Evolutionary conservation across 176 grass and related monocot species (phyloP).

Genomic region (maize (Zea mays)): DNA sequence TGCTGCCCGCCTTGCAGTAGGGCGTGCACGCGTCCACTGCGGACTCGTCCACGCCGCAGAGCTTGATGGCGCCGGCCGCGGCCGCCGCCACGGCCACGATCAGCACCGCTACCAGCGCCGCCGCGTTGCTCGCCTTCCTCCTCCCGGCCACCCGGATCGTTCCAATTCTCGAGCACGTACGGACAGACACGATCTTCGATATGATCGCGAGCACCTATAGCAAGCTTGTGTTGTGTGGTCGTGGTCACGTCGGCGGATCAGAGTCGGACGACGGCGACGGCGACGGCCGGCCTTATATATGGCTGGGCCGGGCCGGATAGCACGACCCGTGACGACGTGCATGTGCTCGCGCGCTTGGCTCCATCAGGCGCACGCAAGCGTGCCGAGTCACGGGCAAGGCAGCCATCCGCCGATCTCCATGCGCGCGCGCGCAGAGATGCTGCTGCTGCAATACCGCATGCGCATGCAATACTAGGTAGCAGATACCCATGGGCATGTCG

Average conservation of each 20-base stretch:
- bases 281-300: constrained; percentile 8
- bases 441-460: not conserved
- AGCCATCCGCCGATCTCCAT: not conserved
- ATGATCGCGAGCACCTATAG: not conserved
- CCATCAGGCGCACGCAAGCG: not conserved
- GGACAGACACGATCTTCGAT: too few relatives aligned
- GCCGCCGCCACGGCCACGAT: not conserved
- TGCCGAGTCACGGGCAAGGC: constrained; percentile 18
- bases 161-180: too few relatives aligned
- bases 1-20: constrained; percentile 30
- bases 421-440: not conserved
- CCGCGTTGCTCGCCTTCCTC: not conserved
- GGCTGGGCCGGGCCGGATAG: not conserved
- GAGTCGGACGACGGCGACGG: not conserved
- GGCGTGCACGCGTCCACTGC: constrained; percentile 42
- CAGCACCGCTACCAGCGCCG: constrained; percentile 15
- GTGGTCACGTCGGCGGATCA: not conserved
- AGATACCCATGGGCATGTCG: not conserved
- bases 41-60: constrained; percentile 36
- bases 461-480: too few relatives aligned
- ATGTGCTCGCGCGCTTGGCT: constrained; percentile 27
- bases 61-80: not conserved
- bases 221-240: not conserved
- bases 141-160: not conserved
- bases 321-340: constrained; percentile 39